Conservation (phyloP, 495 filamentous ascomycete genomes). For the Bacidia rubella region DNA sequence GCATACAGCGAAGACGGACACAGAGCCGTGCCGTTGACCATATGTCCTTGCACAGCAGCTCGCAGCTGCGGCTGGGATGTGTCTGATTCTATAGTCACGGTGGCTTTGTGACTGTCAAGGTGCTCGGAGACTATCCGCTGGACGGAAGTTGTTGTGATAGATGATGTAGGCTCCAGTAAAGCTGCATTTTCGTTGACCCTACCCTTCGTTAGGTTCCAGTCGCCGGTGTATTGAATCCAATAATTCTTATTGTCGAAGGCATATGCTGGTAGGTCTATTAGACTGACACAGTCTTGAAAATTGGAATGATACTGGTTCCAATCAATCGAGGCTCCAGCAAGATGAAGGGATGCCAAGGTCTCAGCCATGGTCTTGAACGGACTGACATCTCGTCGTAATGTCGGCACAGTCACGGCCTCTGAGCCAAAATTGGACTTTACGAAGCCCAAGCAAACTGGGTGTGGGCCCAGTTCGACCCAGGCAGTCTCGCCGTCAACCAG, state of each 20-base stretch:
- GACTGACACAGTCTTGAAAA: conserved; percentile 32
- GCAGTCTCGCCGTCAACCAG: conserved; percentile 33
- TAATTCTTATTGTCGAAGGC: conserved; percentile 56
- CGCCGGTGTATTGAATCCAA: conserved; percentile 52
- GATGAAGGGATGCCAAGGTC: conserved; percentile 41
- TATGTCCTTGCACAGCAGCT: conserved; percentile 41
- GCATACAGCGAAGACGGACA: conserved; percentile 31
- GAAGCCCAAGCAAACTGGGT: conserved; percentile 45
- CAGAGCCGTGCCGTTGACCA: conserved; percentile 40
- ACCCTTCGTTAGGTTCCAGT: conserved; percentile 29
- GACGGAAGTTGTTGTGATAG: conserved; percentile 15
- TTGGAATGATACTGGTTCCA: conserved; percentile 55
- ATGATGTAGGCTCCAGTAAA: conserved; percentile 10
- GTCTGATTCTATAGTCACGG: conserved; percentile 46
- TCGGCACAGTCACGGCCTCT: conserved; percentile 34
- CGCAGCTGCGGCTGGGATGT: conserved; percentile 37
- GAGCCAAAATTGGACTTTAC: conserved; percentile 43
- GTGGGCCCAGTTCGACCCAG: conserved; percentile 46
- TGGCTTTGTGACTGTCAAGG: conserved; percentile 35
- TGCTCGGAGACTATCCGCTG: conserved; percentile 35
- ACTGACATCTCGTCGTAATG: conserved; percentile 24
- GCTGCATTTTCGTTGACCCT: conserved; percentile 9
- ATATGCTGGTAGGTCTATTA: conserved; percentile 51
- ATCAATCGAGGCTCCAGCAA: conserved; percentile 41
- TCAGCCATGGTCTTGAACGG: conserved; percentile 40